phyloP scores from a whole-genome alignment of 306 rosid species.

The Acacia melanoxylon region DNA sequence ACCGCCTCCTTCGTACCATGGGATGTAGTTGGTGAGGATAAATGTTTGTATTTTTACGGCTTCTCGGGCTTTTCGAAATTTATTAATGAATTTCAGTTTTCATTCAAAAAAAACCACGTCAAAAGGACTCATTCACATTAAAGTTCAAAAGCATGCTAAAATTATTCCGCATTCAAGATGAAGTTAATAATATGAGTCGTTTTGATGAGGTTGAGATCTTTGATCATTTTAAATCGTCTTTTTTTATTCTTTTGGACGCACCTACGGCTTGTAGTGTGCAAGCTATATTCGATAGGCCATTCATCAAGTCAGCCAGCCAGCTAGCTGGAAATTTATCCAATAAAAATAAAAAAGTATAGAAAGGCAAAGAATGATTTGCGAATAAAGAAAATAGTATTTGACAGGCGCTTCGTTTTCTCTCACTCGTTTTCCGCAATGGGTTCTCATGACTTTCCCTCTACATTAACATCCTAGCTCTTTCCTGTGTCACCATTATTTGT shows the following conservation, averaged over 20 bases:
- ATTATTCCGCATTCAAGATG: neutral
- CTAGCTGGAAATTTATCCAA: constrained; percentile 25
- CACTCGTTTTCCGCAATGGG: constrained; percentile 34
- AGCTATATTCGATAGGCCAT: neutral
- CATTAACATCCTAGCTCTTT: constrained; percentile 37
- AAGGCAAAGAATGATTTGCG: constrained; percentile 23
- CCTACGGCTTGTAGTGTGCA: neutral
- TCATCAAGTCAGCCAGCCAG: constrained; percentile 16
- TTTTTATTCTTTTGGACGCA: neutral
- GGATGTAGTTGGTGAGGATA: too few relatives aligned
- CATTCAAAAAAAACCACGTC: too few relatives aligned
- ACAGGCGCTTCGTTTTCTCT: constrained; percentile 21
- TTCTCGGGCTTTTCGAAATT: too few relatives aligned
- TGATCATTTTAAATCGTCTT: neutral
- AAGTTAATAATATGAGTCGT: neutral
- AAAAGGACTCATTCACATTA: too few relatives aligned
- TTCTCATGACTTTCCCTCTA: constrained; percentile 2
- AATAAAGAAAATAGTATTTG: constrained; percentile 27
- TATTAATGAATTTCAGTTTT: too few relatives aligned
- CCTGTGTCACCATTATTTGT: constrained; percentile 33
- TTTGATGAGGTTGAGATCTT: too few relatives aligned
- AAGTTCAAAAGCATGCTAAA: neutral
- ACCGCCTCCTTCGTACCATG: too few relatives aligned
- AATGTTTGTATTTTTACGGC: too few relatives aligned
- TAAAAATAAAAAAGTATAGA: neutral